Evolutionary conservation across 108 stramenopile species (phyloP).

Genomic region (Cyclotella distinguenda): DNA sequence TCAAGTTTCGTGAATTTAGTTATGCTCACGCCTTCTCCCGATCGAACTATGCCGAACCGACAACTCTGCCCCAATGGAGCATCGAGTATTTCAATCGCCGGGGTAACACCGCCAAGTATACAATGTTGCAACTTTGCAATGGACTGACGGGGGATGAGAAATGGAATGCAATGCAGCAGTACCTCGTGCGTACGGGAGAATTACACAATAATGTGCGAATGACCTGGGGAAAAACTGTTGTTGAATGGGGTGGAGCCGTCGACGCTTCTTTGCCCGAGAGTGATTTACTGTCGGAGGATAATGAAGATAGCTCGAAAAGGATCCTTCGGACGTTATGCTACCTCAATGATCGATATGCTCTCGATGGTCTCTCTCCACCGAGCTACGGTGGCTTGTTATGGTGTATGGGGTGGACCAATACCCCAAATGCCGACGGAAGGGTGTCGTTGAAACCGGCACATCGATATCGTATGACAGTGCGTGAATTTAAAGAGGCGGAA

Average conservation of each 20-base stretch:
- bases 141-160: conserved; percentile 39
- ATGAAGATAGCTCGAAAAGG: not conserved
- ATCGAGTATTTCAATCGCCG: conserved; percentile 8
- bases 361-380: conserved; percentile 78
- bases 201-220: conserved; percentile 83
- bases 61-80: conserved; percentile 52
- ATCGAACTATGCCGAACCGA: conserved; percentile 33
- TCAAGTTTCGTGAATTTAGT: conserved; percentile 69
- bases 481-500: conserved; percentile 46
- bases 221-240: conserved; percentile 79
- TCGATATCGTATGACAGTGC: conserved; percentile 37
- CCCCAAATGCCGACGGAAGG: conserved; percentile 42
- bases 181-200: conserved; percentile 67
- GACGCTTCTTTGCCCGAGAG: not conserved
- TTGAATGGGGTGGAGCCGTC: conserved; percentile 48
- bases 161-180: conserved; percentile 77
- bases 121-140: conserved; percentile 10
- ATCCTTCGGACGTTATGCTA: conserved; percentile 42
- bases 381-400: conserved; percentile 72
- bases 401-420: conserved; percentile 77
- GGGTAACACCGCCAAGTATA: not conserved
- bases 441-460: conserved; percentile 45
- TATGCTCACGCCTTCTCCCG: conserved; percentile 60
- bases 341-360: conserved; percentile 73
- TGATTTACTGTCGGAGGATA: not conserved